phyloP scores from a whole-genome alignment of 371 early-diverging fungal species.

The Choanephora cucurbitarum region DNA sequence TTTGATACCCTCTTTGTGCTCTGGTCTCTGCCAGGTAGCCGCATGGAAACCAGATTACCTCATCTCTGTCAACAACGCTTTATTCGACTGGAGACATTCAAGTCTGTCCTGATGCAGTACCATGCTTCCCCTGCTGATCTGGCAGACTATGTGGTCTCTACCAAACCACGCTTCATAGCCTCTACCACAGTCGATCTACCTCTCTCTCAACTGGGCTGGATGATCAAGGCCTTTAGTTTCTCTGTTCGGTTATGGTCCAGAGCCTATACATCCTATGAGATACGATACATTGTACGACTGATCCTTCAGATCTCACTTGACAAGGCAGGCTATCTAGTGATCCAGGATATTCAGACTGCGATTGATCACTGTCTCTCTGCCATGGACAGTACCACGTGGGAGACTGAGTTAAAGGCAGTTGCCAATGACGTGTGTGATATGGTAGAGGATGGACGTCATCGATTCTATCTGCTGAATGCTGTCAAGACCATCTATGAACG shows the following conservation, averaged over 20 bases:
- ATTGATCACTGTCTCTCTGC: constrained; percentile 33
- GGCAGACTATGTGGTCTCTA: background rate
- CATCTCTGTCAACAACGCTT: constrained; percentile 19
- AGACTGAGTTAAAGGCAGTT: constrained; percentile 21
- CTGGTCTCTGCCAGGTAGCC: constrained; percentile 32
- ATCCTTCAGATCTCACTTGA: constrained; percentile 38
- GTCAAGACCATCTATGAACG: constrained; percentile 28
- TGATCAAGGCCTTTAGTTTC: constrained; percentile 34
- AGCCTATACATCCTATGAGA: constrained; percentile 27
- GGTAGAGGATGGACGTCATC: constrained; percentile 10
- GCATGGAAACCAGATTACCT: constrained; percentile 3
- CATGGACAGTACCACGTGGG: constrained; percentile 19
- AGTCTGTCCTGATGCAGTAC: constrained; percentile 10
- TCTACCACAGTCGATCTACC: constrained; percentile 15
- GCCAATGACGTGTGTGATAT: constrained; percentile 22
- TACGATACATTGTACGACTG: constrained; percentile 26
- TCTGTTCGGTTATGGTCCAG: constrained; percentile 37
- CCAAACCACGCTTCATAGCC: background rate
- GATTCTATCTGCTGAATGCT: constrained; percentile 24
- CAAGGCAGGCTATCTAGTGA: constrained; percentile 21
- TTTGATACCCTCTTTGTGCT: constrained; percentile 29
- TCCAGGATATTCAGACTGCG: constrained; percentile 32
- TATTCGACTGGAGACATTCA: constrained; percentile 15
- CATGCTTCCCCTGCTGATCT: constrained; percentile 10
- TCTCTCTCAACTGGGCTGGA: constrained; percentile 30